These are phyloP conservation scores for Eimeria tenella DNA, from an alignment of 169 alveolate species.

Conservation along the genomic window DNA sequence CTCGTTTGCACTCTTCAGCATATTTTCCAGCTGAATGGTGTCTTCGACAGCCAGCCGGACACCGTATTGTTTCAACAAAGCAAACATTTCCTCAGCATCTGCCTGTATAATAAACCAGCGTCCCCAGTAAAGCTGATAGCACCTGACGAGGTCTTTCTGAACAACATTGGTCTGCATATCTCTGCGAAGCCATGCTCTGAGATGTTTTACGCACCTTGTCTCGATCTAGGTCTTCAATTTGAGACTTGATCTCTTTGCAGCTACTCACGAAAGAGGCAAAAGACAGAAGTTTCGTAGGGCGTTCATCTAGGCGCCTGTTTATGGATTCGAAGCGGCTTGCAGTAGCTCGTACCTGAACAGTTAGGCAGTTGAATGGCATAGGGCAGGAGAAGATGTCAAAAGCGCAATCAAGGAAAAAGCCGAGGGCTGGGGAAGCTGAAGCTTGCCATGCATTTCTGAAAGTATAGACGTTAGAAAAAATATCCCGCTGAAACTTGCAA, in stretches of 20 bases:
- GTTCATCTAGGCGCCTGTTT: constrained; percentile 66
- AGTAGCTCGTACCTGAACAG: constrained; percentile 46
- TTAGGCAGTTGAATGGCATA: background rate
- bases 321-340: constrained; percentile 65
- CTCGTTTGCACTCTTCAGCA: constrained; percentile 54
- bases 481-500: too few relatives aligned
- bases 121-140: too few relatives aligned
- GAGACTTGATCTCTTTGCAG: constrained; percentile 66
- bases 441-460: background rate
- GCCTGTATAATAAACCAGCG: constrained; percentile 55
- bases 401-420: too few relatives aligned
- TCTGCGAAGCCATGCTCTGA: background rate
- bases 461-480: too few relatives aligned
- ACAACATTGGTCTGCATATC: too few relatives aligned
- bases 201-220: constrained; percentile 13
- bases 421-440: too few relatives aligned
- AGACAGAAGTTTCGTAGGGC: constrained; percentile 70
- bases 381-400: too few relatives aligned
- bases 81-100: constrained; percentile 77
- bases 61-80: constrained; percentile 74
- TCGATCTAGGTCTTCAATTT: constrained; percentile 70
- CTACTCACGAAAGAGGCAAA: constrained; percentile 71
- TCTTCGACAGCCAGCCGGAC: constrained; percentile 78
- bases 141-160: too few relatives aligned
- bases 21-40: constrained; percentile 76